Evolutionary conservation across 1,284 basidiomycete species (phyloP).

Genomic region (Rhodotorula sp.): DNA sequence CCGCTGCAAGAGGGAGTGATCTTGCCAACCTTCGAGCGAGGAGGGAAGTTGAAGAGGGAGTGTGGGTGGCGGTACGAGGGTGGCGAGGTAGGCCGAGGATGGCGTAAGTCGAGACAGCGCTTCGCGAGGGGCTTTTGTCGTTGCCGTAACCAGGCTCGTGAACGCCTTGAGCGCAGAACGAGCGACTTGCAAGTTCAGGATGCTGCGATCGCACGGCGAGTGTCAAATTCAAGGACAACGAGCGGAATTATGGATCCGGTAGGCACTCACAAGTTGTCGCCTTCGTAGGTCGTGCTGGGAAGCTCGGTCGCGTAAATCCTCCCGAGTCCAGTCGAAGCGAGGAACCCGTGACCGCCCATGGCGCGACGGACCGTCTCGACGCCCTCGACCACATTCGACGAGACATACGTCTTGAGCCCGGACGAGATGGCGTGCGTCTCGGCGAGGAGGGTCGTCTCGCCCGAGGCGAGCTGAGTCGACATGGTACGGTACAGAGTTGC

Average conservation of each 20-base stretch:
- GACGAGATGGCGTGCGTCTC: slow-evolving; percentile 71
- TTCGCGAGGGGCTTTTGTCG: slow-evolving; percentile 44
- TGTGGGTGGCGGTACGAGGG: slow-evolving; percentile 47
- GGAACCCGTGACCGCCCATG: slow-evolving; percentile 76
- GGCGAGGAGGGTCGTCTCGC: slow-evolving; percentile 58
- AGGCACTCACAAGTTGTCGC: slow-evolving; percentile 61
- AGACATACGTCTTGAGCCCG: slow-evolving; percentile 65
- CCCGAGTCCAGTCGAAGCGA: slow-evolving; percentile 65
- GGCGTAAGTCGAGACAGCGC: slow-evolving; percentile 57
- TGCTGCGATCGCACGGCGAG: slow-evolving; percentile 40
- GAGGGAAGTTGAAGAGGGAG: slow-evolving; percentile 7
- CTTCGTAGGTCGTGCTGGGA: slow-evolving; percentile 65
- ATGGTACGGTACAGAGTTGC: slow-evolving; percentile 60
- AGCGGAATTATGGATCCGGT: not conserved
- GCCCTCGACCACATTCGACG: slow-evolving; percentile 59
- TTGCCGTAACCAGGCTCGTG: slow-evolving; percentile 46
- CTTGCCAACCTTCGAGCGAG: not conserved
- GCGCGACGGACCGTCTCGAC: slow-evolving; percentile 67
- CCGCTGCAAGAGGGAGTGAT: slow-evolving; percentile 3
- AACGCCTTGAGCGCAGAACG: slow-evolving; percentile 65
- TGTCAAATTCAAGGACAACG: too few species aligned
- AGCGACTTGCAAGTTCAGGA: slow-evolving; percentile 69
- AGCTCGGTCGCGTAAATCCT: slow-evolving; percentile 64
- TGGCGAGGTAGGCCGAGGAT: slow-evolving; percentile 51
- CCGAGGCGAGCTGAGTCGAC: slow-evolving; percentile 56